Evolutionary conservation across 2,329 filamentous ascomycete genomes (phyloP), one percentile per base, ranked within the genome.

Genomic region (Leptographium flavum): DNA sequence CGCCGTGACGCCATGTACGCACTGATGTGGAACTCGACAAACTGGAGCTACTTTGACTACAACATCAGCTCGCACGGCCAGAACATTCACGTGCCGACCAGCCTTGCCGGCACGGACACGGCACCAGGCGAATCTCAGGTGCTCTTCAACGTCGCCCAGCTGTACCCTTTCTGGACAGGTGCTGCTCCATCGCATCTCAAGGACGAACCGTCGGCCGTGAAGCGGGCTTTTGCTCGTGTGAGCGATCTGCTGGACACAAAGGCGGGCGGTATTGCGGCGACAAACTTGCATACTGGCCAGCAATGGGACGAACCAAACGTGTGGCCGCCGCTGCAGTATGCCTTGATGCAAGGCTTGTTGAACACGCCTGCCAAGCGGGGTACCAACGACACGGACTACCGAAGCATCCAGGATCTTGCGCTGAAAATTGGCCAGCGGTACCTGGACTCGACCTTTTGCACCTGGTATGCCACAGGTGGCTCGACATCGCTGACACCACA

Each of bases 251-350:
- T 83, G 6, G 64, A 71, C 11, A 56, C 60, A 27, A 67, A 69
- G 13, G 58, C 60, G 0, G 79, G 79, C 31, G 77, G 71, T 31
- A 73, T 82, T 38, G 67, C 77, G 2, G 74, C 79, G 0, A 80
- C 76, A 4, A 82, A 81, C 54, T 62, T 76, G 46, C 54, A 59
- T 39, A 75, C 77, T 0, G 73, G 72, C 14, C 71, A 83, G 63
- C 79, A 83, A 56, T 83, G 79, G 79, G 79, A 83, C 45, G 71
- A 81, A 56, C 78, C 78, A 0, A 82, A 77, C 53, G 79, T 82
- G 23, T 83, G 79, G 79, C 79, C 79, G 11, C 77, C 78, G 3
- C 66, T 81, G 42, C 73, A 77, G 63, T 75, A 83, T 58, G 66
- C 78, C 37, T 63, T 81, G 23, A 81, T 81, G 63, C 57, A 74